Percentiles rank a stretch among this genome's conserved stretches.
These are phyloP conservation scores for Saposhnikovia divaricata DNA, from an alignment of 129 eudicot genomes.

Conservation along the genomic window DNA sequence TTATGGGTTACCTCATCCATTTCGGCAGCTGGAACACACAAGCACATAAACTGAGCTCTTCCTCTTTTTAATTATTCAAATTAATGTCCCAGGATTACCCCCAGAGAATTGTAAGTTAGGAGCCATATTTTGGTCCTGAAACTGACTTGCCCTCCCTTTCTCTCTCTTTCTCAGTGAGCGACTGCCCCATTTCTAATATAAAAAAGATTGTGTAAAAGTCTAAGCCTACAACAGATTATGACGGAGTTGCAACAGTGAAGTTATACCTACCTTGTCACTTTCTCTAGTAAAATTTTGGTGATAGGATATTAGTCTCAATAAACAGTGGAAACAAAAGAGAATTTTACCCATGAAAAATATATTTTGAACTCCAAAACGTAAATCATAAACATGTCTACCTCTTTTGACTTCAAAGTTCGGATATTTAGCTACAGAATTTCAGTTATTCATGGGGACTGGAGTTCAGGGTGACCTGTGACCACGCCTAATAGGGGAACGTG, in stretches of 20 bases:
- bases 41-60: too few species aligned
- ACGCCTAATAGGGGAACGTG: constrained; percentile 61
- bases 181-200: background rate
- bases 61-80: too few species aligned
- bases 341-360: constrained; percentile 40
- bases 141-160: background rate
- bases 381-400: constrained; percentile 54
- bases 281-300: constrained; percentile 45
- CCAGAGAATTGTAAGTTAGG: too few species aligned
- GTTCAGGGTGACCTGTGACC: constrained; percentile 50
- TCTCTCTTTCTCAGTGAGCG: background rate
- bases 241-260: too few species aligned
- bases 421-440: constrained; percentile 29
- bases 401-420: constrained; percentile 37
- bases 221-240: background rate
- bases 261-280: too few species aligned
- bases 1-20: too few species aligned
- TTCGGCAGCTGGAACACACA: too few species aligned
- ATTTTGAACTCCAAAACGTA: constrained; percentile 32
- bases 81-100: too few species aligned
- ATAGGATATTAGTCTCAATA: constrained; percentile 68
- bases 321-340: constrained; percentile 73
- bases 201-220: background rate
- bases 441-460: constrained; percentile 37
- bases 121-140: background rate